These are phyloP conservation scores for Nephelium lappaceum DNA, from an alignment of 345 rosid species.

Conservation along the genomic window DNA sequence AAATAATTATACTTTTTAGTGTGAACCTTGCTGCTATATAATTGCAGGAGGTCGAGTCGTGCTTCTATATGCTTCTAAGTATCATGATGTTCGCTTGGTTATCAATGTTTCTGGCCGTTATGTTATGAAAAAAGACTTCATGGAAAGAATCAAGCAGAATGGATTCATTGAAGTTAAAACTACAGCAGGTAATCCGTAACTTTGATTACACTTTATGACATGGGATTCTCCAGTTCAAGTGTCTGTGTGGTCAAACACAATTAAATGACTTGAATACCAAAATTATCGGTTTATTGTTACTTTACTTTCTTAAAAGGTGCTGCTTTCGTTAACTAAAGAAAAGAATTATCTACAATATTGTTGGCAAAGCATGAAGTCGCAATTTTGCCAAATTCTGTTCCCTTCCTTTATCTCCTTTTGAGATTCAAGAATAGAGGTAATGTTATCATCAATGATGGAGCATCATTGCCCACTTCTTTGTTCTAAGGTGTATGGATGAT, in stretches of 20 bases:
- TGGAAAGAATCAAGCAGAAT: conserved; percentile 51
- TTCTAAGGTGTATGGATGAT: neutral
- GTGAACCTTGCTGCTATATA: neutral
- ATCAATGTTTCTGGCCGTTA: conserved; percentile 83
- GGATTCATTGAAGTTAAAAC: conserved; percentile 62
- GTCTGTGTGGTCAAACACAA: neutral
- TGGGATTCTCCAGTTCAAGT: neutral
- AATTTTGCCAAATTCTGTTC: neutral
- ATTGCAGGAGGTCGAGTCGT: conserved; percentile 80
- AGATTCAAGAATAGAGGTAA: conserved; percentile 1
- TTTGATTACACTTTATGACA: conserved; percentile 4
- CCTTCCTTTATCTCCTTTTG: neutral
- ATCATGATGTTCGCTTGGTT: conserved; percentile 57
- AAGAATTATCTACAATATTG: neutral
- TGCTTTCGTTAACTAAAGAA: neutral
- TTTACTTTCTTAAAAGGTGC: neutral
- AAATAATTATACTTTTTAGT: neutral
- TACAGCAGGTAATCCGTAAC: conserved; percentile 40
- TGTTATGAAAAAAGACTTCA: conserved; percentile 55
- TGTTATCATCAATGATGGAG: conserved; percentile 7
- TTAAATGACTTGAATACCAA: neutral
- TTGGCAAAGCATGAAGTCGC: neutral
- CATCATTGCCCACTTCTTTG: neutral
- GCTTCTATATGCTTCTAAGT: conserved; percentile 82
- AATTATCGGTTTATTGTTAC: neutral